These are phyloP conservation scores for Lippia alba DNA, from an alignment of 305 asterid species.

Conservation along the genomic window DNA sequence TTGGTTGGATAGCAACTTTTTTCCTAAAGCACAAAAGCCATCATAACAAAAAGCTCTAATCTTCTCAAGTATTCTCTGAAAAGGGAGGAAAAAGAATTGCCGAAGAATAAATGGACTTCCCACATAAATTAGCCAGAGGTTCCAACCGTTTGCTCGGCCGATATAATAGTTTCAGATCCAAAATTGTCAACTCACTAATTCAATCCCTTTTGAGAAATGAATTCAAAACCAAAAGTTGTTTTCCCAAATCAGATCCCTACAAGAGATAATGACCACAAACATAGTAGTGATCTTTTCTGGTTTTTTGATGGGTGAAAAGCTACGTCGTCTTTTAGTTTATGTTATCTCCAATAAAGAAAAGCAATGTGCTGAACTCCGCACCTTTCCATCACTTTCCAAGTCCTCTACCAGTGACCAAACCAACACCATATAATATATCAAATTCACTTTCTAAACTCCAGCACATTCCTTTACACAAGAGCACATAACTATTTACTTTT, in stretches of 20 bases:
- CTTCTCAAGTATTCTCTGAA: not conserved
- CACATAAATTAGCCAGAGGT: conserved; percentile 12
- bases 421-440: conserved; percentile 10
- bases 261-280: conserved; percentile 16
- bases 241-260: conserved; percentile 33
- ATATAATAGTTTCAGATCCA: conserved; percentile 9
- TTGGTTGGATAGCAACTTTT: no score
- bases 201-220: conserved; percentile 11
- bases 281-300: not conserved
- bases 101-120: conserved; percentile 2
- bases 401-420: conserved; percentile 1
- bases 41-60: conserved; percentile 15
- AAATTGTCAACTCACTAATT: conserved; percentile 12
- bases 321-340: conserved; percentile 15
- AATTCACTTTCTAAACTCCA: conserved; percentile 15
- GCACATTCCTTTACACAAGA: conserved; percentile 18
- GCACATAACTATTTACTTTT: conserved; percentile 17
- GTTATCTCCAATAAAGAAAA: conserved; percentile 22
- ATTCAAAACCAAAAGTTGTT: conserved; percentile 13
- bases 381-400: conserved; percentile 24
- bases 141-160: conserved; percentile 8
- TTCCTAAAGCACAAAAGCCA: conserved; percentile 14
- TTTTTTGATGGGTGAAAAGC: not conserved
- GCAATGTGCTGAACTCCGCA: conserved; percentile 30
- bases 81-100: not conserved